Conservation (phyloP, 2,329 filamentous ascomycete species). For the Metarhizium guizhouense region DNA sequence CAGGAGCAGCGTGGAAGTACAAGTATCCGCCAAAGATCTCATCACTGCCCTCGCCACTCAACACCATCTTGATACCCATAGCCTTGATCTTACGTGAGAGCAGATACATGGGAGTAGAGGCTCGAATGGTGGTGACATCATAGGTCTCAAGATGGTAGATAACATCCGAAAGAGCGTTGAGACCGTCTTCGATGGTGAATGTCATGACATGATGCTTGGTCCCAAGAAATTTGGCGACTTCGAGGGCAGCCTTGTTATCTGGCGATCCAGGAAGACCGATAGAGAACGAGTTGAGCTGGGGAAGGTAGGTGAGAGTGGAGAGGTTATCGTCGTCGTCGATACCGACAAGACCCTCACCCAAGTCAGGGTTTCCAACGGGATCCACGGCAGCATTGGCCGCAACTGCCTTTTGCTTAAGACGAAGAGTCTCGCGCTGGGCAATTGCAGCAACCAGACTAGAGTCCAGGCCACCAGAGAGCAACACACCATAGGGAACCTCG, state of each 20-base stretch:
- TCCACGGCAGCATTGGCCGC: constrained; percentile 35
- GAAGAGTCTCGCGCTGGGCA: constrained; percentile 82
- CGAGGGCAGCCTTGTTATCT: constrained; percentile 82
- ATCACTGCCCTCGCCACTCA: constrained; percentile 92
- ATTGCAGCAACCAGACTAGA: constrained; percentile 93
- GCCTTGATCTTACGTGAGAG: constrained; percentile 98
- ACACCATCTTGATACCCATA: constrained; percentile 98
- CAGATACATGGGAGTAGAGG: constrained; percentile 97
- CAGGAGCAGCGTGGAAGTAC: constrained; percentile 93
- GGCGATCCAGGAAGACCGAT: constrained; percentile 91
- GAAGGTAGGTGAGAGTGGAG: constrained; percentile 81
- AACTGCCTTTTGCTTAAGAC: constrained; percentile 58
- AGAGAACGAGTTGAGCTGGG: constrained; percentile 96
- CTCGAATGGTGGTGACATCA: constrained; percentile 96
- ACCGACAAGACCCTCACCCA: constrained; percentile 70
- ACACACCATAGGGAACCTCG: constrained; percentile 93
- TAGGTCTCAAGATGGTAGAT: constrained; percentile 97
- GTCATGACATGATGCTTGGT: constrained; percentile 98
- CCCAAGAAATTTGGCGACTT: constrained; percentile 93
- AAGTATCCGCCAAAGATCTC: constrained; percentile 98
- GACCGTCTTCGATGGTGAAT: constrained; percentile 93
- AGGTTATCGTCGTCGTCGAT: constrained; percentile 90
- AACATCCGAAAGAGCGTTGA: constrained; percentile 93
- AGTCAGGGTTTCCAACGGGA: constrained; percentile 41
- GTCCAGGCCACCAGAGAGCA: constrained; percentile 90